Evolutionary conservation across 345 rosid species (phyloP), one percentile per base, ranked within the genome.

Genomic region (Eucalyptus paniculata): DNA sequence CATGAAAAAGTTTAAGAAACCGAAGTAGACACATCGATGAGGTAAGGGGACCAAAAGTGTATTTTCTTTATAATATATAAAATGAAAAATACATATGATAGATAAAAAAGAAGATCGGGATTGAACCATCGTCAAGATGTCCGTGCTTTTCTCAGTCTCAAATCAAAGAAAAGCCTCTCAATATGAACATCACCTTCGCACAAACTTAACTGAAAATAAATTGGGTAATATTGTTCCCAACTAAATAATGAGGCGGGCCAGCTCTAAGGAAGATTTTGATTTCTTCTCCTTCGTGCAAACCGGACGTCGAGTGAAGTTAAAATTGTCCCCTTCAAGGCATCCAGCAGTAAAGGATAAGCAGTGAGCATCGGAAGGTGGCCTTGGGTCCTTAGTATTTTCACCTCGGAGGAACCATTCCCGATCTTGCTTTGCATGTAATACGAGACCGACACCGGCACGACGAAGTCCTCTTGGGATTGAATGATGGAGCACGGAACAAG

Each of bases 321-420:
- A 1, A 65, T 65, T 65, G 77, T 15, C 77, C 37, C 77, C 81
- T 62, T 82, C 37, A 92, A 49, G 42, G 47, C 93, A 62, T 91
- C 54, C 81, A 86, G 42, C 34, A 93, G 89, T 89, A 69, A 58
- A 56, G 14, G 69, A 50, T 90, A 60, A 34, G 93, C 92, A 6
- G 92, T 92, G 47, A 93, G 91, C 49, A 87, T 90, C 5, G 93
- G 93, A 24, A 93, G 89, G 87, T 93, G 93, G 30, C 93, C 93
- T 87, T 88, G 15, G 5, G 90, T 81, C 86, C 92, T 32, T 2
- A 92, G 91, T 37, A 93, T 87, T 62, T 67, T 50, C n/a, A 92
- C 90, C 51, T 9, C 53, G 26, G 91, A 88, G 4, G 86, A 37
- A n/a, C 65, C 37, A 32, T 91, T 89, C 18, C 92, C 89, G 11